Conservation (phyloP, 2,329 filamentous ascomycete species). For the Clonostachys sp. region DNA sequence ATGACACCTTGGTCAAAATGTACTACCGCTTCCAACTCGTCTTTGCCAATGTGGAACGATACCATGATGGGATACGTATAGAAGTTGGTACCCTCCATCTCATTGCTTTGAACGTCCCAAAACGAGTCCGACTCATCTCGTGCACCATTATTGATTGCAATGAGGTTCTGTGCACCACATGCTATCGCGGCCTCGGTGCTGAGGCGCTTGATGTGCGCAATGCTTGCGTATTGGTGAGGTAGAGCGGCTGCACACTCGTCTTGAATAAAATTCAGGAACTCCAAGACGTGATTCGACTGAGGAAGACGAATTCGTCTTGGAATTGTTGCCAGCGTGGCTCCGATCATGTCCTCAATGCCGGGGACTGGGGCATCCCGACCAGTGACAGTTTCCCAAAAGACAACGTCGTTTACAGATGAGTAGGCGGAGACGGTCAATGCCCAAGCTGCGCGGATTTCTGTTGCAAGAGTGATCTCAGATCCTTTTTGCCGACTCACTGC, state of each 20-base stretch:
- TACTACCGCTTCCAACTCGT: constrained; percentile 9
- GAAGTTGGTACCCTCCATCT: constrained; percentile 14
- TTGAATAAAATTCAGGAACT: constrained; percentile 6
- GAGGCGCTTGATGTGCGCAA: constrained; percentile 10
- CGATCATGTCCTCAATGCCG: constrained; percentile 10
- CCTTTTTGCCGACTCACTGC: background rate
- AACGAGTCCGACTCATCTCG: background rate
- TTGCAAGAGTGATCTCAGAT: constrained; percentile 10
- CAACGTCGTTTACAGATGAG: constrained; percentile 8
- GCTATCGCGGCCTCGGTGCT: constrained; percentile 7
- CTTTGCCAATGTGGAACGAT: constrained; percentile 9
- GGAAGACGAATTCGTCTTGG: constrained; percentile 5
- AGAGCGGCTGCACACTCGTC: constrained; percentile 4
- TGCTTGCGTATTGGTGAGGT: constrained; percentile 5
- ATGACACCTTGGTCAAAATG: constrained; percentile 10
- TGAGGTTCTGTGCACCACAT: constrained; percentile 11
- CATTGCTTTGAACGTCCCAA: constrained; percentile 10
- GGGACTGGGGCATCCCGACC: constrained; percentile 11
- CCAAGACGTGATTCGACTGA: background rate
- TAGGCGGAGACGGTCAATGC: constrained; percentile 10
- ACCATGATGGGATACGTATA: constrained; percentile 15
- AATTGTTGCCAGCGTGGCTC: constrained; percentile 11
- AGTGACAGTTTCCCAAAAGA: constrained; percentile 14
- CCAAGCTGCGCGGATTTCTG: constrained; percentile 13
- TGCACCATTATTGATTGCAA: constrained; percentile 9